These are phyloP conservation scores for Emmonsia crescens DNA, from an alignment of 2,329 filamentous ascomycete species.

Conservation along the genomic window DNA sequence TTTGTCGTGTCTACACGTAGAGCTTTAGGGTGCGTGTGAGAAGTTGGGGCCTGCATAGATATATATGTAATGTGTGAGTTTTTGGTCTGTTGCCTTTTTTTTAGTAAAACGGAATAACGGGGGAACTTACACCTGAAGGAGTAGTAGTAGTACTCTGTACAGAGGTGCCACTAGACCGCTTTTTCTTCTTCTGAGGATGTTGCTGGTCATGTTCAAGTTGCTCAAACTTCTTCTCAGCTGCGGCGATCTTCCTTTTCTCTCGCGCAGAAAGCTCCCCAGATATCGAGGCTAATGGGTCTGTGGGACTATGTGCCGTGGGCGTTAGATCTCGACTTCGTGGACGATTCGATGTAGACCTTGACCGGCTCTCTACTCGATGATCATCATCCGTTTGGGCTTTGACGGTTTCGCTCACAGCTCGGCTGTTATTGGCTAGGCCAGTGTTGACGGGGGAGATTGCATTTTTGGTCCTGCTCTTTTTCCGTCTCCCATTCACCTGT, in stretches of 20 bases:
- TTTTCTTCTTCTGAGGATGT: conserved; percentile 43
- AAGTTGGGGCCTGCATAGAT: background rate
- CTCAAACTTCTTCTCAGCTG: conserved; percentile 52
- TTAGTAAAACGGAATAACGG: background rate
- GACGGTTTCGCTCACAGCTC: conserved; percentile 48
- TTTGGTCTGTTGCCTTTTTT: background rate
- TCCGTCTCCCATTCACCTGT: conserved; percentile 37
- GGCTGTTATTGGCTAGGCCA: conserved; percentile 42
- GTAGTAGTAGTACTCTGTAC: conserved; percentile 37
- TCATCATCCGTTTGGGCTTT: conserved; percentile 43
- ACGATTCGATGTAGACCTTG: conserved; percentile 46
- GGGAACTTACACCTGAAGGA: conserved; percentile 17
- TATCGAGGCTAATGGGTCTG: conserved; percentile 30
- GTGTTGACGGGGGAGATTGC: conserved; percentile 44
- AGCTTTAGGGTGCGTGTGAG: conserved; percentile 2
- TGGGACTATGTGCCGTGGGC: conserved; percentile 43
- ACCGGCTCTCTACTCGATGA: conserved; percentile 45
- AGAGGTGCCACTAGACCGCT: conserved; percentile 46
- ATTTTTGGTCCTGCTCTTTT: conserved; percentile 38
- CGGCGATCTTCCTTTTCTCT: conserved; percentile 52
- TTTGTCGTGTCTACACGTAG: conserved; percentile 19
- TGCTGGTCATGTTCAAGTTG: conserved; percentile 49
- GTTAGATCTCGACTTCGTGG: conserved; percentile 52
- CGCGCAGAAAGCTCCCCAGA: conserved; percentile 48
- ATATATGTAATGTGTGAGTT: background rate